Evolutionary conservation across 2,329 filamentous ascomycete species (phyloP).

Genomic region (Alternaria postmessia): DNA sequence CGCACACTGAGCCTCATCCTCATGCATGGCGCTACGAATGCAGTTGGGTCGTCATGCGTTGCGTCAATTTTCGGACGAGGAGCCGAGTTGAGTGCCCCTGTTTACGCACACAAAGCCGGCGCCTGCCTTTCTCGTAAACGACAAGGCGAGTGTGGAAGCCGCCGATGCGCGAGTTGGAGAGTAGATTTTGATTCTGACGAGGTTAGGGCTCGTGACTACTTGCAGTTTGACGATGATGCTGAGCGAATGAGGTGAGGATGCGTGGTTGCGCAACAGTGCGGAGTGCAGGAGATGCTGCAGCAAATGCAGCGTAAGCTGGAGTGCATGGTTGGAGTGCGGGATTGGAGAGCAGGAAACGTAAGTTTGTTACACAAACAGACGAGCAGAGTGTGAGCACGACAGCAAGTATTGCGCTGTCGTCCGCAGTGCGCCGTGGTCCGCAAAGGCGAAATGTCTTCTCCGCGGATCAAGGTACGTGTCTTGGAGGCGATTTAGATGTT

Average conservation of each 20-base stretch:
- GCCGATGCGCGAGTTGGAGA: conserved; percentile 18
- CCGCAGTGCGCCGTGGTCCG: background rate
- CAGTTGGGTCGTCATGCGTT: conserved; percentile 6
- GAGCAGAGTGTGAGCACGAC: background rate
- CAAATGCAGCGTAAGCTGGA: background rate
- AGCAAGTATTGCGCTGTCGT: background rate
- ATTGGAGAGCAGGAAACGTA: conserved; percentile 1
- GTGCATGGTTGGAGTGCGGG: background rate
- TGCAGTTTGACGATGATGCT: conserved; percentile 5
- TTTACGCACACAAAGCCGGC: background rate
- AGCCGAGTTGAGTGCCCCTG: background rate
- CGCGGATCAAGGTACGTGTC: background rate
- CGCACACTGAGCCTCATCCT: conserved; percentile 25
- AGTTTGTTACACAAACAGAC: background rate
- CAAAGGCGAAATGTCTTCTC: background rate
- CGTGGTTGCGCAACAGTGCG: conserved; percentile 19
- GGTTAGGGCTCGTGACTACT: conserved; percentile 12
- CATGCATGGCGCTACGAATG: conserved; percentile 14
- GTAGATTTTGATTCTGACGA: background rate
- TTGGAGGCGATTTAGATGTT: background rate
- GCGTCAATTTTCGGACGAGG: conserved; percentile 4
- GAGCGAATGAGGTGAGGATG: conserved; percentile 11
- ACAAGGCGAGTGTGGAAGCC: conserved; percentile 8
- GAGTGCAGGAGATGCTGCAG: conserved; percentile 13
- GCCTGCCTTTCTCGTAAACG: background rate